phyloP scores from a whole-genome alignment of 345 rosid genomes.

The Bruguiera parviflora region DNA sequence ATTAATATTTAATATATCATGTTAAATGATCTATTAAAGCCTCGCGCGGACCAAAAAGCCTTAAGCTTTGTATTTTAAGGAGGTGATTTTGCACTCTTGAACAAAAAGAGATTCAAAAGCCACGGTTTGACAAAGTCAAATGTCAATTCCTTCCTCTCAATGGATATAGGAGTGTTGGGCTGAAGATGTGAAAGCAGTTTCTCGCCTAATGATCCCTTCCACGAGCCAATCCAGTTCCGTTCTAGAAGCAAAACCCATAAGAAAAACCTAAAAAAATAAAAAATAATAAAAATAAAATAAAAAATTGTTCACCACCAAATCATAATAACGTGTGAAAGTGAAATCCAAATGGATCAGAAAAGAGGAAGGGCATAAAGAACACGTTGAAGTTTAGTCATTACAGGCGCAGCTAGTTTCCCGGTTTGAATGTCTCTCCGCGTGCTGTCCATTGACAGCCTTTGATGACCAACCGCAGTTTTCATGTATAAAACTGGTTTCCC shows the following conservation, averaged over 20 bases:
- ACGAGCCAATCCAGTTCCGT: background rate
- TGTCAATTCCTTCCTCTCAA: constrained; percentile 9
- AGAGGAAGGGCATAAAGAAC: background rate
- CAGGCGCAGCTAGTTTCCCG: constrained; percentile 28
- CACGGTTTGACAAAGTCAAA: constrained; percentile 6
- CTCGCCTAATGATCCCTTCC: too few relatives aligned
- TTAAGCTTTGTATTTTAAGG: background rate
- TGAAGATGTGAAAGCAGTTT: background rate
- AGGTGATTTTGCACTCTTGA: background rate
- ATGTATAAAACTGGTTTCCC: constrained; percentile 13
- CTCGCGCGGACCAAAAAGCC: background rate
- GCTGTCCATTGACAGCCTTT: constrained; percentile 21
- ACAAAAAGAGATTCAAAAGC: background rate
- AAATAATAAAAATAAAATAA: too few relatives aligned
- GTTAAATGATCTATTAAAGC: background rate
- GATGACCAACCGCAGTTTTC: constrained; percentile 11
- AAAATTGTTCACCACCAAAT: background rate
- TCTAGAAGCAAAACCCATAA: background rate
- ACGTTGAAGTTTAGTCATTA: constrained; percentile 3
- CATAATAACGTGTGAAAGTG: background rate
- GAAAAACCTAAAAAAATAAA: too few relatives aligned
- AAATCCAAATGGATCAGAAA: background rate
- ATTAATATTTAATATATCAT: too few relatives aligned
- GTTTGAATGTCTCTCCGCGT: constrained; percentile 32
- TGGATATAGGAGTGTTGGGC: constrained; percentile 1